phyloP scores from a whole-genome alignment of 345 rosid species.

The Alliaria petiolata region DNA sequence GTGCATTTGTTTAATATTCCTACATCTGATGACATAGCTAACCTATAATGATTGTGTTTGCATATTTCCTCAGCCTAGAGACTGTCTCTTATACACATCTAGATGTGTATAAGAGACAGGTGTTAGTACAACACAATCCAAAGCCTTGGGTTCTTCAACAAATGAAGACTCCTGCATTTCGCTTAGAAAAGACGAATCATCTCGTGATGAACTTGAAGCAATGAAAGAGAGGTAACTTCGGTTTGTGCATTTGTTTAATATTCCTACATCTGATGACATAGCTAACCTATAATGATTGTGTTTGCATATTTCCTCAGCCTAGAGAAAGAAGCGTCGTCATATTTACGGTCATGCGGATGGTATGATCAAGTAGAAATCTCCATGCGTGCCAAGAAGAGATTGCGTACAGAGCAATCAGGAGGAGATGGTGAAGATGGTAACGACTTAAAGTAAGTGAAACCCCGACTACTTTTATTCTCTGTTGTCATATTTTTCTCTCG shows the following conservation, averaged over 20 bases:
- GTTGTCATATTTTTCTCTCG: too few relatives aligned
- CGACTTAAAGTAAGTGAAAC: conserved; percentile 58
- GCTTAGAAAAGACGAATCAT: conserved; percentile 57
- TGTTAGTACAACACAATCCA: conserved; percentile 29
- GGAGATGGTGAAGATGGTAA: conserved; percentile 30
- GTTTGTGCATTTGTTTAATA: conserved; percentile 12
- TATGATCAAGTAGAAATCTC: conserved; percentile 46
- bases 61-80: too few relatives aligned
- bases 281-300: conserved; percentile 9
- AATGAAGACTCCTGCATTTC: conserved; percentile 48
- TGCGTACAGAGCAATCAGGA: conserved; percentile 37
- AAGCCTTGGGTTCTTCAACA: conserved; percentile 33
- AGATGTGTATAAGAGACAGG: too few relatives aligned
- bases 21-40: conserved; percentile 1
- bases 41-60: conserved; percentile 7
- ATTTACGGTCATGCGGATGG: conserved; percentile 75
- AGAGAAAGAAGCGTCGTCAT: conserved; percentile 51
- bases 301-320: conserved; percentile 44
- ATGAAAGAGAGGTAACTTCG: conserved; percentile 66
- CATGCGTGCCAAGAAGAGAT: conserved; percentile 65
- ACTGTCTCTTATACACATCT: too few relatives aligned
- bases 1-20: not conserved
- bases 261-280: not conserved
- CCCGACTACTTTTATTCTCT: too few relatives aligned
- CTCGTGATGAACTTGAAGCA: conserved; percentile 54